A percentile compares a stretch with the other conserved stretches of the same genome.
Evolutionary conservation across 2,329 filamentous ascomycete species (phyloP).

Genomic region (Xylariaceae sp.): DNA sequence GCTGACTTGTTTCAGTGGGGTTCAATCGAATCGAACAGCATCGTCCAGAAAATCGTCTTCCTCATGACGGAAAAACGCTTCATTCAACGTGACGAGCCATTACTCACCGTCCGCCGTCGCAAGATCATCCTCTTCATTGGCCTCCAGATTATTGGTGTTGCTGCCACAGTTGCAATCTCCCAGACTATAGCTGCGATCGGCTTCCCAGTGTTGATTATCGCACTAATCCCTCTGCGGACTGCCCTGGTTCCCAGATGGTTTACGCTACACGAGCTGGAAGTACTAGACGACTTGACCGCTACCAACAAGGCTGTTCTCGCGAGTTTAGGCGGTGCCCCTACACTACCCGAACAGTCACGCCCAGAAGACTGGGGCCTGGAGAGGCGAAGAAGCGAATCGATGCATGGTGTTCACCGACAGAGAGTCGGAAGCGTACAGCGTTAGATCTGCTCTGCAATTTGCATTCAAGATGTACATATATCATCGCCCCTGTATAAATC

Average conservation of each 20-base stretch:
- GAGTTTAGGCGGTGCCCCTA: too few relatives aligned
- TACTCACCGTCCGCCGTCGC: conserved; percentile 37
- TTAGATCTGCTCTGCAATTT: too few relatives aligned
- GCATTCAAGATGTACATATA: too few relatives aligned
- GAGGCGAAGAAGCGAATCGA: too few relatives aligned
- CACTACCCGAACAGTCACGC: too few relatives aligned
- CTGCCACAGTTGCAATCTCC: conserved; percentile 51
- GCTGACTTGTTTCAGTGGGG: conserved; percentile 37
- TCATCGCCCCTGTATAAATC: too few relatives aligned
- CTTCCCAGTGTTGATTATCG: conserved; percentile 53
- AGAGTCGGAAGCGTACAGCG: too few relatives aligned
- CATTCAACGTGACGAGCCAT: conserved; percentile 41
- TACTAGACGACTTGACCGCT: too few relatives aligned
- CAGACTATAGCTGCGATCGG: conserved; percentile 57
- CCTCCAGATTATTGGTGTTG: conserved; percentile 47
- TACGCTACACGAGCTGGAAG: too few relatives aligned
- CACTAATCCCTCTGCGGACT: conserved; percentile 50
- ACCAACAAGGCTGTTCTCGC: too few relatives aligned
- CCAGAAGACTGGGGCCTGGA: too few relatives aligned
- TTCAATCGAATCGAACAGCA: conserved; percentile 48
- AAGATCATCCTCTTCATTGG: conserved; percentile 46
- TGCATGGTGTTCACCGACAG: too few relatives aligned
- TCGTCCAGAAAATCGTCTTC: conserved; percentile 46
- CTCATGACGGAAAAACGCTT: conserved; percentile 42
- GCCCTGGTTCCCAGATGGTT: conserved; percentile 44